Percentiles rank a stretch among this genome's conserved stretches.
Conservation (phyloP, 192 early-diverging fungal genomes). For the Rhizophlyctis rosea region DNA sequence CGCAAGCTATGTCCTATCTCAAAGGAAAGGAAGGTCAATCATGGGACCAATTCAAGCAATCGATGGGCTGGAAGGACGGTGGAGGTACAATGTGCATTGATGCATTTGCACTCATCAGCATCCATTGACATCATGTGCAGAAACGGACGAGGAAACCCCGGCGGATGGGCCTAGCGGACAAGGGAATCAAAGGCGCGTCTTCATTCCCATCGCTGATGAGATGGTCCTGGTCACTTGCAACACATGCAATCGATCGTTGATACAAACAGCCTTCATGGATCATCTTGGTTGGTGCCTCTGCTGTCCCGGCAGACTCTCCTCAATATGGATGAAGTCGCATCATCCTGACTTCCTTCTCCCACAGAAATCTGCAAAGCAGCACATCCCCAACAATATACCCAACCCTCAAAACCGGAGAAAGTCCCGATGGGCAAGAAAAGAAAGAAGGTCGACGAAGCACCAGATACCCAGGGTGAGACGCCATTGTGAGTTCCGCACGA, state of each 20-base stretch:
- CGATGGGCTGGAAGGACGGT: too few relatives aligned
- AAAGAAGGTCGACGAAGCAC: constrained; percentile 8
- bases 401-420: not conserved
- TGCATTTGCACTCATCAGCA: too few relatives aligned
- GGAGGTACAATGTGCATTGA: too few relatives aligned
- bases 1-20: too few relatives aligned
- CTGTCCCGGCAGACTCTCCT: not conserved
- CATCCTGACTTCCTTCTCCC: not conserved
- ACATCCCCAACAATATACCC: not conserved
- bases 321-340: not conserved
- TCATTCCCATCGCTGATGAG: constrained; percentile 60
- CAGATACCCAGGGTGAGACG: not conserved
- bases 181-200: too few relatives aligned
- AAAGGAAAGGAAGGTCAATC: too few relatives aligned
- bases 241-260: constrained; percentile 58
- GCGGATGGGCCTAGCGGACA: too few relatives aligned
- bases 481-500: not conserved
- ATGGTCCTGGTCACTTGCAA: constrained; percentile 64
- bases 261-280: constrained; percentile 57
- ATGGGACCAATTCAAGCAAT: too few relatives aligned
- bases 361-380: constrained; percentile 24
- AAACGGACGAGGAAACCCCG: too few relatives aligned
- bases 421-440: constrained; percentile 19
- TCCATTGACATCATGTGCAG: too few relatives aligned
- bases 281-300: constrained; percentile 54